Base-by-base conservation (phyloP, 352 stramenopile genomes). In the Pilasporangium apinafurcum region DNA sequence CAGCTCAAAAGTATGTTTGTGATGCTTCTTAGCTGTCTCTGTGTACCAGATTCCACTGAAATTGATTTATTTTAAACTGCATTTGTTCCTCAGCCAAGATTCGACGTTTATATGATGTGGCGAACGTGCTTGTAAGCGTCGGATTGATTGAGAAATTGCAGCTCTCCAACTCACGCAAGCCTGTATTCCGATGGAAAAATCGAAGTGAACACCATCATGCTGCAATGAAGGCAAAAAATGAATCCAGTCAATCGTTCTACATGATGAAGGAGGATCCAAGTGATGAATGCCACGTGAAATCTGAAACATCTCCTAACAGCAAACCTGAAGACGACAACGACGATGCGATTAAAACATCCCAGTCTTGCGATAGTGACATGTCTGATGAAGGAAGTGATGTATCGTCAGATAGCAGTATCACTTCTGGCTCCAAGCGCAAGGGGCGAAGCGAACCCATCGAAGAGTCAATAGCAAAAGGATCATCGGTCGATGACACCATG, bases 61-160 rank as follows among this genome's bases (percentile, higher is more conserved):
- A 17, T 34, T 16, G n/a, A 13, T 2, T 25, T 0, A 21, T 37
- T 13, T 29, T 24, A 17, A 7, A 27, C 34, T 39, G 5, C 16
- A 21, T 17, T 35, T 32, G 32, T 22, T 22, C 12, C 13, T 20
- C 56, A 93, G 82, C 94, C 36, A 98, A 98, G 53, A 96, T 98
- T 50, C 86, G 95, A 14, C 78, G 95, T 20, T 78, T 99, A 21
- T 99, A 99, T 50, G 95, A 99, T 48, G 96, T 99, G 57, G 95
- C 95, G 8, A 98, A 99, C 59, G 95, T 98, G 7, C 80, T 98
- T 18, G 72, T 93, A 3, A 92, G 78, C 38, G 73, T 98, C 12
- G 90, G 92, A 0, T 69, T 98, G 27, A 91, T 97, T 26, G 77
- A 94, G 48, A 97, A 97, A 48, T 52, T 92, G 27, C 82, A 89